These are phyloP conservation scores for Corylus avellana DNA, from an alignment of 306 rosid genomes.

Conservation along the genomic window DNA sequence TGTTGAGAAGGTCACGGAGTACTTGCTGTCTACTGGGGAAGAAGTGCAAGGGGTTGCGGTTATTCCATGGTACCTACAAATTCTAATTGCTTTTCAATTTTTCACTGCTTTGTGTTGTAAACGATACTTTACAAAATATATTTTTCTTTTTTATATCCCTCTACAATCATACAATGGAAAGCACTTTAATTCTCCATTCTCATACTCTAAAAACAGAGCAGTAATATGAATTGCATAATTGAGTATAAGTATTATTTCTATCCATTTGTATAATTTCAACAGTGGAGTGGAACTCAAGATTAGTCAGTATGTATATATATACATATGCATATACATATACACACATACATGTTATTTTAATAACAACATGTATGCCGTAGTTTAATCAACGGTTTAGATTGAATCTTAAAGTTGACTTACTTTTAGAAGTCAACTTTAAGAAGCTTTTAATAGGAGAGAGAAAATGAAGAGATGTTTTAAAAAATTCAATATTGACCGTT, in stretches of 20 bases:
- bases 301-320: no score
- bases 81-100: background rate
- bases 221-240: no score
- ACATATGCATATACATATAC: no score
- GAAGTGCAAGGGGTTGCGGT: constrained; percentile 85
- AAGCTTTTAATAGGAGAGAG: no score
- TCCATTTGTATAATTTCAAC: background rate
- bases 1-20: constrained; percentile 73
- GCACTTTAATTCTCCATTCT: background rate
- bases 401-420: no score
- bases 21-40: constrained; percentile 68
- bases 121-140: background rate
- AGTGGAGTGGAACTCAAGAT: background rate
- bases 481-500: no score
- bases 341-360: no score
- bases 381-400: no score
- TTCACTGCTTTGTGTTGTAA: background rate
- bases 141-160: background rate
- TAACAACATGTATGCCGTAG: no score
- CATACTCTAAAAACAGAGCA: no score
- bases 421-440: no score
- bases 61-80: constrained; percentile 59
- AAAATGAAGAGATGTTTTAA: no score
- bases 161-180: background rate
- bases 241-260: background rate